These are phyloP conservation scores for Cenchrus purpureus DNA, from an alignment of 176 grass and related monocot species.

Conservation along the genomic window DNA sequence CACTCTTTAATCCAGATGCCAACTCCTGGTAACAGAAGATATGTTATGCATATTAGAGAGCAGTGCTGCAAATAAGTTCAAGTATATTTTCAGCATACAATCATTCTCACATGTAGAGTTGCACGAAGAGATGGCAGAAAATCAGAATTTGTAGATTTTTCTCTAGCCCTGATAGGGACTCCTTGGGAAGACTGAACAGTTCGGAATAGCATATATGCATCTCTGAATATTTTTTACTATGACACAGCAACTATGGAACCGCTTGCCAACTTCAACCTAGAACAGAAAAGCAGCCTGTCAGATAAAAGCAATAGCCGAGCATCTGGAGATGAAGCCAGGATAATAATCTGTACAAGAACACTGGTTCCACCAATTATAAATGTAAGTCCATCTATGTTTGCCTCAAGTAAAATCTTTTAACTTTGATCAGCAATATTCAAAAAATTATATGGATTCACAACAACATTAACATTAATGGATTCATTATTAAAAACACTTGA, in stretches of 20 bases:
- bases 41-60: conserved; percentile 27
- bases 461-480: too few species aligned
- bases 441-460: too few species aligned
- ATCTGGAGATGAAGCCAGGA: conserved; percentile 1
- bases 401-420: not conserved
- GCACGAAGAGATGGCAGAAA: conserved; percentile 57
- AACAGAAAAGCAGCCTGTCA: conserved; percentile 45
- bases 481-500: too few species aligned
- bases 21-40: conserved; percentile 69
- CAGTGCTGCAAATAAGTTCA: conserved; percentile 17
- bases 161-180: conserved; percentile 53
- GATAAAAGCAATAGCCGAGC: not conserved
- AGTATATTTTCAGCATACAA: conserved; percentile 38
- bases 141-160: conserved; percentile 53
- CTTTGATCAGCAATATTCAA: too few species aligned
- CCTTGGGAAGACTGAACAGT: conserved; percentile 68
- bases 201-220: conserved; percentile 95
- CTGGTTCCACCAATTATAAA: not conserved
- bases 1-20: conserved; percentile 79
- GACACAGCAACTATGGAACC: conserved; percentile 81
- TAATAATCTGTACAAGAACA: conserved; percentile 7
- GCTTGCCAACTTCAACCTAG: conserved; percentile 74
- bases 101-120: conserved; percentile 74
- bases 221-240: conserved; percentile 94
- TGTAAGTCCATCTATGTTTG: not conserved